phyloP scores from a whole-genome alignment of 257 asterid species.

The Ligustrum vulgare region DNA sequence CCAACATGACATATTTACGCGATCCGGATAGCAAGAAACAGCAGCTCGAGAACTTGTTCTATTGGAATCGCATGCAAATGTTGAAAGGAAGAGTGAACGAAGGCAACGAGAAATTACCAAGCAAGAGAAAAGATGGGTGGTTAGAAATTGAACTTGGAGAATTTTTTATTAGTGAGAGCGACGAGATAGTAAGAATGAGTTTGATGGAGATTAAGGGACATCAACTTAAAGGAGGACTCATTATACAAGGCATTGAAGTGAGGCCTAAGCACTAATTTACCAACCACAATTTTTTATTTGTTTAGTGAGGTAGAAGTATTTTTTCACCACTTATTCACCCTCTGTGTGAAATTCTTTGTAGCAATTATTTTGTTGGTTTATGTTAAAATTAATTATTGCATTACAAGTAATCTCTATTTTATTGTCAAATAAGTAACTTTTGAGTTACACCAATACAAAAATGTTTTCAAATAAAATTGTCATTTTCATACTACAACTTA shows the following conservation, averaged over 20 bases:
- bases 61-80: constrained; percentile 20
- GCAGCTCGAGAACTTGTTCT: constrained; percentile 27
- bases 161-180: constrained; percentile 16
- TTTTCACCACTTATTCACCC: no score
- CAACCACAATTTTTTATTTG: not conserved
- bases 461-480: no score
- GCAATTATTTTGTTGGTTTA: no score
- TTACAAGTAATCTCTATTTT: no score
- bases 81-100: constrained; percentile 26
- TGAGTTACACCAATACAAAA: no score
- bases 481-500: no score
- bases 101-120: constrained; percentile 12
- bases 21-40: constrained; percentile 2
- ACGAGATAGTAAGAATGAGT: constrained; percentile 6
- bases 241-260: constrained; percentile 25
- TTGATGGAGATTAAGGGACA: constrained; percentile 23
- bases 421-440: no score
- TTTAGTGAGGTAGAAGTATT: not conserved
- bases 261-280: constrained; percentile 11
- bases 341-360: not conserved
- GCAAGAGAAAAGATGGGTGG: constrained; percentile 40
- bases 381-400: no score
- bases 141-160: constrained; percentile 40
- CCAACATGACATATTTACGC: constrained; percentile 25
- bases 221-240: constrained; percentile 21